Base-by-base conservation (phyloP, 1,284 basidiomycete species). In the Ustilago loliicola region DNA sequence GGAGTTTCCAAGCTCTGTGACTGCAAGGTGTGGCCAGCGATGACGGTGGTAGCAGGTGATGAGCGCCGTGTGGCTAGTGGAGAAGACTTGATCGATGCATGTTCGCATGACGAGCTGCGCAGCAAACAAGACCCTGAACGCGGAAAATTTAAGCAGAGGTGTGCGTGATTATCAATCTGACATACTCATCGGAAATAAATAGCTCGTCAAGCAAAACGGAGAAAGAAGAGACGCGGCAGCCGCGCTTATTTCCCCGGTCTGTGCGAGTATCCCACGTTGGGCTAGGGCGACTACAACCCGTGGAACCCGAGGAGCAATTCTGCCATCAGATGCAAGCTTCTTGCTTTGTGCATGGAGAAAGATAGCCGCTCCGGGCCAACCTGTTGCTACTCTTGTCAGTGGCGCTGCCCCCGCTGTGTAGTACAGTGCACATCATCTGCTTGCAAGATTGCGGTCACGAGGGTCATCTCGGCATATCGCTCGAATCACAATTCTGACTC, bases 211-310 rank as follows among this genome's bases (percentile, higher is more conserved):
- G 21, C 34, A 55, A 55, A 36, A 34, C 54, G 52, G 48, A 50
- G 25, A 50, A 29, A 58, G 29, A 42, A 11, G 8, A 19, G 19
- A 25, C 54, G 72, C 66, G 66, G 48, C 48, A 51, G 56, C 27
- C 52, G 72, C 63, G 66, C 47, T 55, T 51, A 56, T 45, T 42
- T n/a, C 51, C 27, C 32, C 21, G 61, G 60, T 54, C 55, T 62
- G 59, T 66, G 69, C 52, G 51, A 45, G 34, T 3, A 11, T 23
- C 45, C n/a, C n/a, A n/a, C n/a, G n/a, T 68, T 61, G 68, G 68
- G 68, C 73, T 52, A 77, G 74, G 55, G 51, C 47, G 27, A 52
- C 74, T 77, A 55, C 74, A 59, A 62, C 74, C 74, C 74, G 62
- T 77, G 47, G 74, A 52, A 66, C 74, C 74, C 74, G 66, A 59